Evolutionary conservation across 2,329 filamentous ascomycete species (phyloP), one percentile per base, ranked within the genome.

Genomic region (Capronia americana): DNA sequence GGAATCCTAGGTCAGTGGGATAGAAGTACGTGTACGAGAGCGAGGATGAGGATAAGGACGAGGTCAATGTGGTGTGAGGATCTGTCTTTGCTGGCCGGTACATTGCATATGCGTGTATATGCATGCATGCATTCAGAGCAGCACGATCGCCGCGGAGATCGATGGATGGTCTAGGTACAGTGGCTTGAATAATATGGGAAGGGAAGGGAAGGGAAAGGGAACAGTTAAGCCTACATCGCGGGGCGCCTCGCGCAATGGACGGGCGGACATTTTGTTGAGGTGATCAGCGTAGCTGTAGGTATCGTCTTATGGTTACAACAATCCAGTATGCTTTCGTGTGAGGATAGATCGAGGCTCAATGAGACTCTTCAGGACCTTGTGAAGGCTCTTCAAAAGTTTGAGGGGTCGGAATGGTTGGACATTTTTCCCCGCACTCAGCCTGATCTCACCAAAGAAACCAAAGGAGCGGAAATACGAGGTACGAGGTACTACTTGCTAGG

Each of bases 161-260:
- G 17, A 58, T 26, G 23, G 32, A 34, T 32, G n/a, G 38, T 44
- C 38, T 8, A 20, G 14, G 8, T n/a, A 44, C 38, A n/a, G 17
- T 7, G 2, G 5, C 17, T 2, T n/a, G 14, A 44, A 44, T 11
- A 10, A 32, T 32, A 32, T 11, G 10, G 11, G 48, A 24, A 20
- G 4, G 23, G 20, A 24, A 3, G n/a, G 5, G 28, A 38, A 26
- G 28, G 51, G 54, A 38, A 51, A 30, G 41, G 8, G 46, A 44
- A 26, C 32, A 14, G 23, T 17, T 54, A 41, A 41, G 63, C 67
- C 28, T 71, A 71, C 67, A 63, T 71, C 69, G 63, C 64, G 65
- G 14, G 69, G 69, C 12, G 69, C 69, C 57, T 69, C 64, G 32
- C 63, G 69, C 44, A 69, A 55, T 17, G 65, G 38, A 20, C 30